Evolutionary conservation across 2,329 filamentous ascomycete species (phyloP).

Genomic region (Neospermospora avenae): DNA sequence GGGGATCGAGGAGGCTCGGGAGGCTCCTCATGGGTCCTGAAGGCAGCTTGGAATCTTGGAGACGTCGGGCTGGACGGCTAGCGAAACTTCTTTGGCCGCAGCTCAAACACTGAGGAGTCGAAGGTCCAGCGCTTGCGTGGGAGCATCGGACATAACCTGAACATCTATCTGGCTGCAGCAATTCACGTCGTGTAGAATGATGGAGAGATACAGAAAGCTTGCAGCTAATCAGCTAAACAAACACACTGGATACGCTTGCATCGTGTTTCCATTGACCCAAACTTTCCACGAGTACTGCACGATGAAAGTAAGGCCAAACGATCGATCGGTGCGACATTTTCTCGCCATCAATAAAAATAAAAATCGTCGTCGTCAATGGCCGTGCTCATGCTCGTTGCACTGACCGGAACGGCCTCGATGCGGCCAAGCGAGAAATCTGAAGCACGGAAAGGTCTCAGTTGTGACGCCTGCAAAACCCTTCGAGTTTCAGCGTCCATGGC

Average conservation of each 20-base stretch:
- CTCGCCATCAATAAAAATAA: not conserved
- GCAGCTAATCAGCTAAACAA: not conserved
- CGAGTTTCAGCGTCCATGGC: constrained; percentile 22
- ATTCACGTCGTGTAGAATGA: not conserved
- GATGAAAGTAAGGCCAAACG: not conserved
- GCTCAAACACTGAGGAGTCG: constrained; percentile 16
- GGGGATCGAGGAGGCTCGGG: not conserved
- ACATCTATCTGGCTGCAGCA: constrained; percentile 2
- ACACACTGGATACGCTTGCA: not conserved
- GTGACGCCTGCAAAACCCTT: constrained; percentile 23
- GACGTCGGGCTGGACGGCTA: constrained; percentile 10
- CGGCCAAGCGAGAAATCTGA: constrained; percentile 23
- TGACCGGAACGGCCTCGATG: constrained; percentile 15
- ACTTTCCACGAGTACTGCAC: not conserved
- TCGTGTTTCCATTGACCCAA: not conserved
- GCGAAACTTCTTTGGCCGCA: constrained; percentile 25
- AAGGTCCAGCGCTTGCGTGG: constrained; percentile 8
- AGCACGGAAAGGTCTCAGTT: constrained; percentile 27
- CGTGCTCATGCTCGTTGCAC: constrained; percentile 12
- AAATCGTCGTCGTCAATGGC: constrained; percentile 2
- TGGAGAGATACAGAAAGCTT: constrained; percentile 9
- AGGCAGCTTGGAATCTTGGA: not conserved
- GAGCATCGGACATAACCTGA: constrained; percentile 15
- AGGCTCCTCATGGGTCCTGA: not conserved
- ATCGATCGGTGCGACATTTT: not conserved